These are phyloP conservation scores for Hanseniaspora occidentalis DNA, from an alignment of 805 yeast species.

Conservation along the genomic window DNA sequence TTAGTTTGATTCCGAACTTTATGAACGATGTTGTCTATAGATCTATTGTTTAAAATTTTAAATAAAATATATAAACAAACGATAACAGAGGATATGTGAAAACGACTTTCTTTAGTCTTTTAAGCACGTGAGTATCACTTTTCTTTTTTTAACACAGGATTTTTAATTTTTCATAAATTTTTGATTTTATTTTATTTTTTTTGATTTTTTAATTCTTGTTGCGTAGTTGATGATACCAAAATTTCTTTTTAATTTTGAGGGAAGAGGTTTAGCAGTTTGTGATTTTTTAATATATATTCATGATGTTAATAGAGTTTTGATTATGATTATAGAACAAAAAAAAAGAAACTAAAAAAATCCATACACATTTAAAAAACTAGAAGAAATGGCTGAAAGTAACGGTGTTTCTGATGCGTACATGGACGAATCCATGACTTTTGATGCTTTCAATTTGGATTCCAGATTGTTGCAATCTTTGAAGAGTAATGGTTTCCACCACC, in stretches of 20 bases:
- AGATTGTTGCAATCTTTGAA: conserved; percentile 75
- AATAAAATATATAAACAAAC: not conserved
- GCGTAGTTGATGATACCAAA: no score
- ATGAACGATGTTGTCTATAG: conserved; percentile 1
- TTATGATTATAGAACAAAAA: not conserved
- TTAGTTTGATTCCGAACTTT: no score
- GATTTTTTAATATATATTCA: not conserved
- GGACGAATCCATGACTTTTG: conserved; percentile 61
- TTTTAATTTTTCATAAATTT: not conserved
- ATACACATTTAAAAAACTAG: not conserved
- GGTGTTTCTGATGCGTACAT: conserved; percentile 60
- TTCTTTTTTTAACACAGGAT: not conserved
- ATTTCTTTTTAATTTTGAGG: no score
- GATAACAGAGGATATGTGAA: no score
- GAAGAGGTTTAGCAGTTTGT: not conserved
- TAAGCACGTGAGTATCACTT: not conserved
- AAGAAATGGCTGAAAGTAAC: conserved; percentile 13
- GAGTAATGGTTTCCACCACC: conserved; percentile 66
- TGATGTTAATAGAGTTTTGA: no score
- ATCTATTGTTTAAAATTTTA: not conserved
- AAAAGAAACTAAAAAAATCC: not conserved
- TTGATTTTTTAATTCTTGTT: not conserved
- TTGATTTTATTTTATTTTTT: not conserved
- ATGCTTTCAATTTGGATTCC: conserved; percentile 67
- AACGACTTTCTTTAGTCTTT: not conserved